Percentiles rank a stretch among this genome's conserved stretches.
phyloP scores from a whole-genome alignment of 2,329 filamentous ascomycete genomes.

The Alternaria panax region DNA sequence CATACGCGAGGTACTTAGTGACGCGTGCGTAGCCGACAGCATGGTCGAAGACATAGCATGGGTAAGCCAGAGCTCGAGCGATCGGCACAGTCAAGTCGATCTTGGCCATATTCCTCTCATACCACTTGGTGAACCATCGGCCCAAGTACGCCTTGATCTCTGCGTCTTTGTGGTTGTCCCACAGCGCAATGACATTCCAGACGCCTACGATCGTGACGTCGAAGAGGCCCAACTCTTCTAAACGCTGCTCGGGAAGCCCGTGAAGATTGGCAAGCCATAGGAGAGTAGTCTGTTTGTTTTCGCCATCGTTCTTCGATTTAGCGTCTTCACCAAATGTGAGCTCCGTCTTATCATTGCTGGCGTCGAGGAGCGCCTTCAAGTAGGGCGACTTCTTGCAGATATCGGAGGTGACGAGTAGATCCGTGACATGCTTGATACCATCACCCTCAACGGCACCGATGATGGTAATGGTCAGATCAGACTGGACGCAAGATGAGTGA shows the following conservation, averaged over 20 bases:
- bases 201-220: constrained; percentile 19
- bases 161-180: constrained; percentile 9
- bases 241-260: constrained; percentile 12
- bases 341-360: constrained; percentile 10
- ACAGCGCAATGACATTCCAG: constrained; percentile 20
- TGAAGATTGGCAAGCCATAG: constrained; percentile 23
- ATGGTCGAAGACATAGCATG: constrained; percentile 40
- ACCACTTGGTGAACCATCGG: constrained; percentile 21
- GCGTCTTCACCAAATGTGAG: constrained; percentile 18
- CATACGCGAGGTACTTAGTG: constrained; percentile 45
- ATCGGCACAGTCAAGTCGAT: constrained; percentile 5
- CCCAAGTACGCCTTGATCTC: constrained; percentile 11
- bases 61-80: constrained; percentile 32
- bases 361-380: constrained; percentile 9
- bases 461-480: constrained; percentile 18
- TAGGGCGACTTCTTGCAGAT: constrained; percentile 16
- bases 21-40: constrained; percentile 32
- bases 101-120: constrained; percentile 10
- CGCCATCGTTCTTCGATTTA: constrained; percentile 11
- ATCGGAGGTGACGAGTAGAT: constrained; percentile 11
- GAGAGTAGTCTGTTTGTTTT: constrained; percentile 18
- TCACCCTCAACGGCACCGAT: constrained; percentile 12
- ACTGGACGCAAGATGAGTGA: background rate
- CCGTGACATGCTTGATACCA: constrained; percentile 18
- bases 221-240: constrained; percentile 18